Evolutionary conservation across 1,284 basidiomycete species (phyloP), one percentile per base, ranked within the genome.

Genomic region (Puccinia horiana): DNA sequence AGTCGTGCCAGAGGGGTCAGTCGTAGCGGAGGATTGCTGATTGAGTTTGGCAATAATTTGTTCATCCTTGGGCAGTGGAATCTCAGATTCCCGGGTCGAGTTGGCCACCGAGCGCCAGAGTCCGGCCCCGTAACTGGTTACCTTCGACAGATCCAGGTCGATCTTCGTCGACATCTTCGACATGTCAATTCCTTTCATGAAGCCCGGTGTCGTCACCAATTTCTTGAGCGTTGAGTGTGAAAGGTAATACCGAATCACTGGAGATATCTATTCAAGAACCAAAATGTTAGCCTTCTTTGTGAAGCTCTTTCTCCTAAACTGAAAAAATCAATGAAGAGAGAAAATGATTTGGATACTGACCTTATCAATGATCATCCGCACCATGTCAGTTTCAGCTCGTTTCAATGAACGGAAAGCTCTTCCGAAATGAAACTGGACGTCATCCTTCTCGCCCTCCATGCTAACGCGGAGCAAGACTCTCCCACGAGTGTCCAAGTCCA

Each of bases 391-490:
- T 86, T 99, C 96, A 0, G 95, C 93, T 35, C 96, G 90, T 88
- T 99, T 98, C 85, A 99, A 87, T 70, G 93, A 95, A 54, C 96
- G 90, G 90, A 99, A 99, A 0, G 93, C 97, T 56, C 95, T 90
- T 16, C 97, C 97, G 86, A 99, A 99, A 88, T 95, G 95, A 89
- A 98, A 99, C 84, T 94, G 93, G 29, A 96, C 94, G 86, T 99
- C 97, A 86, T 98, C 96, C 87, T 96, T 94, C 89, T 98, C 96
- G 69, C 95, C 95, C 86, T 99, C 97, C 95, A 99, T 98, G 86
- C 94, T 96, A 77, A 99, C 91, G 9, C 97, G 91, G 35, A 98
- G 88, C 67, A 97, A 88, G 49, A 98, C 90, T 47, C 94, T 91
- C 0, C 96, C 95, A 82, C 92, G 91, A 6, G 93, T 92, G 85